Evolutionary conservation across 352 stramenopile genomes (phyloP).

Genomic region (Phytophthora fragariae): DNA sequence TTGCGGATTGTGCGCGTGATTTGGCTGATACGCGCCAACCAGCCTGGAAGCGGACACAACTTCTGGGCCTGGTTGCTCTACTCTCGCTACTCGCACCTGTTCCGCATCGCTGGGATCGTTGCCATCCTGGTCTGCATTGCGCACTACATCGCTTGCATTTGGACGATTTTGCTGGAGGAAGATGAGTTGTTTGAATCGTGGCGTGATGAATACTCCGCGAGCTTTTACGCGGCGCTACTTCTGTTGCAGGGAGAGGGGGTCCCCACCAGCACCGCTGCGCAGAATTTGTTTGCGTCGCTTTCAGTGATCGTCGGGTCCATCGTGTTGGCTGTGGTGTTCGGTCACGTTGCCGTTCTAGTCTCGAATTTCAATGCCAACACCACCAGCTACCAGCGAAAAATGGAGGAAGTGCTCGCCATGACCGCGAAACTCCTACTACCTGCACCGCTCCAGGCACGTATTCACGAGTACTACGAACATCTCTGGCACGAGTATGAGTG

Average conservation of each 20-base stretch:
- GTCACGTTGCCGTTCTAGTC: constrained; percentile 66
- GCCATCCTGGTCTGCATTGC: constrained; percentile 48
- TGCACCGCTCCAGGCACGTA: constrained; percentile 52
- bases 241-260: constrained; percentile 68
- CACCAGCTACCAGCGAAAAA: constrained; percentile 70
- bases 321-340: constrained; percentile 68
- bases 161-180: constrained; percentile 31
- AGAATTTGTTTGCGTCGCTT: constrained; percentile 56
- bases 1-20: constrained; percentile 41
- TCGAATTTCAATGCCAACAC: constrained; percentile 64
- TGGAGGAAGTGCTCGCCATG: constrained; percentile 65
- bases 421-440: constrained; percentile 69
- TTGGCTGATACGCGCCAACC: constrained; percentile 28
- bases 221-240: constrained; percentile 58
- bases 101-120: constrained; percentile 51
- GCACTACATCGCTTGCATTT: constrained; percentile 63
- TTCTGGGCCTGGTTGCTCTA: constrained; percentile 53
- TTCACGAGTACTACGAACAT: constrained; percentile 74
- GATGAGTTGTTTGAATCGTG: neutral
- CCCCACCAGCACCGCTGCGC: constrained; percentile 18
- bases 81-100: constrained; percentile 48
- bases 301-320: constrained; percentile 60
- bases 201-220: constrained; percentile 36
- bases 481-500: constrained; percentile 74
- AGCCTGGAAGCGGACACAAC: constrained; percentile 21